These are phyloP conservation scores for Parmelia sp. DNA, from an alignment of 495 filamentous ascomycete genomes.

Conservation along the genomic window DNA sequence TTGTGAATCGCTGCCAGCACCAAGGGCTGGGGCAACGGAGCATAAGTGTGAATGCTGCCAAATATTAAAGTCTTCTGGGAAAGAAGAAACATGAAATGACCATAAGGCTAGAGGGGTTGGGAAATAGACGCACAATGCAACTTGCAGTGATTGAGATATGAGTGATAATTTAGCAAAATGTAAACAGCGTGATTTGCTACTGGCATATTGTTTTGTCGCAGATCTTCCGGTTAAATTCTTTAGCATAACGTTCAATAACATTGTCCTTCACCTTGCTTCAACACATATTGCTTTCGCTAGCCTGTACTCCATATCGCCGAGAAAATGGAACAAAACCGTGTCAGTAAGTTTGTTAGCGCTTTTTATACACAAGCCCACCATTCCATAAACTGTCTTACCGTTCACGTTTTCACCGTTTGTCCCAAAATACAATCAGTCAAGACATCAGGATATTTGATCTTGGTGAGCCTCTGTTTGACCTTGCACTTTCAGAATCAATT, in stretches of 20 bases:
- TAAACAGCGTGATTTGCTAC: not conserved
- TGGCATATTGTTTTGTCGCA: not conserved
- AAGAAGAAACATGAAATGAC: too few species aligned
- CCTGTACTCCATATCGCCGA: not conserved
- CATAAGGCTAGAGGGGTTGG: not conserved
- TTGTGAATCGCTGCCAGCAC: not conserved
- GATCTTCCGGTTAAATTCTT: not conserved
- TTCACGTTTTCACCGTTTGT: not conserved
- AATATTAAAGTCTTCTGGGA: not conserved
- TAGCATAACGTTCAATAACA: not conserved
- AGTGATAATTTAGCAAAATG: not conserved
- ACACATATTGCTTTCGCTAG: not conserved
- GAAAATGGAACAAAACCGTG: not conserved
- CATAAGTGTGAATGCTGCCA: not conserved
- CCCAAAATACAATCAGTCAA: not conserved
- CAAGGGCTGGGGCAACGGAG: not conserved
- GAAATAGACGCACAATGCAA: not conserved
- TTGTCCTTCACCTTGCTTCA: not conserved
- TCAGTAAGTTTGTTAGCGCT: not conserved
- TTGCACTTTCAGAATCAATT: not conserved
- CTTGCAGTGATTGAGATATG: not conserved
- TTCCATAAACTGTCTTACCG: not conserved
- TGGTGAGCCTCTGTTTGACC: not conserved
- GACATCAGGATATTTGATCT: not conserved
- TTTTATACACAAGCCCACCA: not conserved